Percentiles rank a stretch among this genome's conserved stretches.
These are phyloP conservation scores for Neofusicoccum umdonicola DNA, from an alignment of 2,329 filamentous ascomycete genomes.

Conservation along the genomic window DNA sequence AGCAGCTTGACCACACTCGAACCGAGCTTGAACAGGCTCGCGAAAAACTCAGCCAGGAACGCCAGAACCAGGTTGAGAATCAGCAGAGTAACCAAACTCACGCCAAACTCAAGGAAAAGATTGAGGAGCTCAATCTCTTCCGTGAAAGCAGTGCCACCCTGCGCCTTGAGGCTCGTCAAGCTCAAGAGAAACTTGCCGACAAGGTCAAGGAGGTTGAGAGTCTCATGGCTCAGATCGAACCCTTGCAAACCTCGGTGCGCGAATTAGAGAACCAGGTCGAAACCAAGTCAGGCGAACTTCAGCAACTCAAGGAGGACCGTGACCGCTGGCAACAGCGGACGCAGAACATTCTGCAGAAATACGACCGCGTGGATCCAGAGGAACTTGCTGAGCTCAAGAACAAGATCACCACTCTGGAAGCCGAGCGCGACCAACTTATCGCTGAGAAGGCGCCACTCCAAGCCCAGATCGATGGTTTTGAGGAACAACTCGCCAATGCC, in stretches of 20 bases:
- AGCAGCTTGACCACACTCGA: slow-evolving; percentile 84
- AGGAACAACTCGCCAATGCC: slow-evolving; percentile 45
- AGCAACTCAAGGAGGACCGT: slow-evolving; percentile 83
- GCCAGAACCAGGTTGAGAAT: slow-evolving; percentile 70
- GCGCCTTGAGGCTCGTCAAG: slow-evolving; percentile 78
- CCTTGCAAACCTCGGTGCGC: slow-evolving; percentile 73
- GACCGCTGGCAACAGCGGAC: slow-evolving; percentile 95
- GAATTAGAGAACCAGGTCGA: slow-evolving; percentile 80
- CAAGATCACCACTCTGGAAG: slow-evolving; percentile 57
- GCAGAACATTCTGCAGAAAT: slow-evolving; percentile 92
- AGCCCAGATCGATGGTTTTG: slow-evolving; percentile 48
- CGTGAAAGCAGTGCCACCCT: slow-evolving; percentile 91
- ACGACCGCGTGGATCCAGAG: slow-evolving; percentile 89
- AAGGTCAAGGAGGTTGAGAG: slow-evolving; percentile 74
- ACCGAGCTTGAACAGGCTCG: slow-evolving; percentile 84
- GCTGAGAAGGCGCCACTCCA: slow-evolving; percentile 51
- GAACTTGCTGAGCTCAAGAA: slow-evolving; percentile 88
- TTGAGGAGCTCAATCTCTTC: slow-evolving; percentile 94
- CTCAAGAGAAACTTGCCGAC: slow-evolving; percentile 71
- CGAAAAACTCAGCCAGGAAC: slow-evolving; percentile 87
- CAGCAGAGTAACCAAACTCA: slow-evolving; percentile 74
- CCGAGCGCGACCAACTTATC: slow-evolving; percentile 55
- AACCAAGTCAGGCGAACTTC: slow-evolving; percentile 82
- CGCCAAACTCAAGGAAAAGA: slow-evolving; percentile 87
- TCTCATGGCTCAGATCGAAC: slow-evolving; percentile 72